Base-by-base conservation (phyloP, 2,329 filamentous ascomycete genomes). In the Lecanoromycetidae sp. region DNA sequence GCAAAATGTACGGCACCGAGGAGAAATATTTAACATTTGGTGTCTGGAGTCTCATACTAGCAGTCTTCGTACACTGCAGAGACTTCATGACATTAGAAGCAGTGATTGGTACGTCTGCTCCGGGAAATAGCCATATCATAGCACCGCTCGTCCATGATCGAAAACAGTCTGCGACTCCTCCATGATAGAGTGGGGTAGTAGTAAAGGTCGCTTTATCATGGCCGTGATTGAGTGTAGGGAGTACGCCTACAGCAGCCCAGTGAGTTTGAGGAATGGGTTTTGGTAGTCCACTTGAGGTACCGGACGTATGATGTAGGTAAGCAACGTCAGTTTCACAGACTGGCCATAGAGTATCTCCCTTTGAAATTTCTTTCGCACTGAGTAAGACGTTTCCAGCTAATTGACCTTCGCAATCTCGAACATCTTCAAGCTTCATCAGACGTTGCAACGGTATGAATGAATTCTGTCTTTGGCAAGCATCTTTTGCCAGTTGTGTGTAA, bases 111-210 rank as follows among this genome's bases (percentile, higher is more conserved):
- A 69, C 60, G 4, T 66, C 61, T 2, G 71, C 71, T 17, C 74
- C 71, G 0, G 78, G 77, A 52, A 81, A 82, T 8, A 82, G 64
- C 74, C 76, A 82, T 2, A 81, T 74, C 55, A 74, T 59, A 0
- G 75, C 71, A 15, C 68, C 69, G 48, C 74, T 77, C 1, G 75
- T 73, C 77, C 79, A 81, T 0, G 76, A 70, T 41, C 79, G 65
- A 37, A 82, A 72, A 17, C 75, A 68, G 57, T 82, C 79, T 1
- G 78, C 75, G 7, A 80, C 67, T 0, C 79, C 79, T 1, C 79
- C 79, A 54, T 82, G 77, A 52, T 80, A 82, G 0, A 82, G 64
- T 0, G 79, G 79, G 2, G 79, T 82, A 0, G 77, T 80, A 0
- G 77, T 78, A 54, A 82, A 82, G 0, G 76, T 79, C 0, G 75